These are phyloP conservation scores for Lactifluus volemus DNA, from an alignment of 768 basidiomycete species.

Conservation along the genomic window DNA sequence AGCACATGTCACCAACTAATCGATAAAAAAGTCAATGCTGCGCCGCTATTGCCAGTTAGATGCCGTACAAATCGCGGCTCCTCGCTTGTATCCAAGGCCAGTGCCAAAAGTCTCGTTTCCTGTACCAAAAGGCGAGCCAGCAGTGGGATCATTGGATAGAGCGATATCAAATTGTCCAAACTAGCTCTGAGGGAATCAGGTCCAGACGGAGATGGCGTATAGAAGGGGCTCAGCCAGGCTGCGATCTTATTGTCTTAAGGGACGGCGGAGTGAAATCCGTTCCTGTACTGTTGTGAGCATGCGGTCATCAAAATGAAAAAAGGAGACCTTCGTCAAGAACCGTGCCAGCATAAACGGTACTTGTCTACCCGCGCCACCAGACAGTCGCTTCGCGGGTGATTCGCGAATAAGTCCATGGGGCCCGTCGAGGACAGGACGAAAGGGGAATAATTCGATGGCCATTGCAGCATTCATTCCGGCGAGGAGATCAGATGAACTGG, in stretches of 20 bases:
- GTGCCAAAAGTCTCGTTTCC: slow-evolving; percentile 39
- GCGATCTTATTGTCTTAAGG: slow-evolving; percentile 1
- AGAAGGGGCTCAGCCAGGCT: slow-evolving; percentile 9
- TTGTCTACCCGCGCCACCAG: slow-evolving; percentile 28
- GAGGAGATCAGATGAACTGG: slow-evolving; percentile 16
- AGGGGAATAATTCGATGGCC: slow-evolving; percentile 27
- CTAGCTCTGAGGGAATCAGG: slow-evolving; percentile 16
- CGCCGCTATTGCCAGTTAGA: neutral
- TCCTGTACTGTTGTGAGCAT: slow-evolving; percentile 21
- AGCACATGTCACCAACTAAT: slow-evolving; percentile 33
- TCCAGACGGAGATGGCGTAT: slow-evolving; percentile 15
- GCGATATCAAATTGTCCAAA: slow-evolving; percentile 25
- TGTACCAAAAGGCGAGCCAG: slow-evolving; percentile 40
- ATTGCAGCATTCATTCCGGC: slow-evolving; percentile 20
- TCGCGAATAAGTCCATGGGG: slow-evolving; percentile 33
- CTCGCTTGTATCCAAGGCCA: slow-evolving; percentile 32
- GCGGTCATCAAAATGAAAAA: neutral
- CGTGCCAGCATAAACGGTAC: slow-evolving; percentile 40
- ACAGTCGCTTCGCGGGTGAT: slow-evolving; percentile 29
- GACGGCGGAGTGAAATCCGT: slow-evolving; percentile 29
- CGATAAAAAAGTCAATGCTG: neutral
- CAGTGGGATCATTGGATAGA: slow-evolving; percentile 35
- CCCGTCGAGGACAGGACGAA: slow-evolving; percentile 36
- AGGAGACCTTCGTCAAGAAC: slow-evolving; percentile 38
- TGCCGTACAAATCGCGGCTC: slow-evolving; percentile 25